Evolutionary conservation across 202 grass and related monocot species (phyloP).

Genomic region (Elaeis oleifera): DNA sequence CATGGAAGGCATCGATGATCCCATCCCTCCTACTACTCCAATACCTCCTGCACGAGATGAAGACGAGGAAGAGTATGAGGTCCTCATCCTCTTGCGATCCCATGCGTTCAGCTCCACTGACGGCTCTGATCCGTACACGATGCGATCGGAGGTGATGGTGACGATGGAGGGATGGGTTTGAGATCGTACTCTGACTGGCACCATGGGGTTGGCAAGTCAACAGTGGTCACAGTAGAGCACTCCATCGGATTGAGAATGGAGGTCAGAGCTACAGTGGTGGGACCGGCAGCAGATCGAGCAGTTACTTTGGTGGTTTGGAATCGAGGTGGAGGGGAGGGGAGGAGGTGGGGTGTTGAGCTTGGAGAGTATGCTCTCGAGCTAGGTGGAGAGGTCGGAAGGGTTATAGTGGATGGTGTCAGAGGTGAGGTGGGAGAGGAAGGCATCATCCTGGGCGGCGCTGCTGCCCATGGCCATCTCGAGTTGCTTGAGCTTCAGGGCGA

Average conservation of each 20-base stretch:
- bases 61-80: conserved; percentile 50
- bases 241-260: background rate
- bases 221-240: conserved; percentile 28
- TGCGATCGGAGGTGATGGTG: conserved; percentile 16
- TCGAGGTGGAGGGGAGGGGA: conserved; percentile 37
- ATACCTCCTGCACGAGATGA: conserved; percentile 27
- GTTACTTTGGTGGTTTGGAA: background rate
- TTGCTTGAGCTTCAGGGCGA: too few species aligned
- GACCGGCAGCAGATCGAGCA: background rate
- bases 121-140: background rate
- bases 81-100: conserved; percentile 75
- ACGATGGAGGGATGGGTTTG: conserved; percentile 35
- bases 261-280: conserved; percentile 10
- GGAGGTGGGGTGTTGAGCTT: conserved; percentile 68
- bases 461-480: too few species aligned
- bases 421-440: conserved; percentile 42
- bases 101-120: conserved; percentile 24
- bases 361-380: conserved; percentile 77
- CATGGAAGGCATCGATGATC: conserved; percentile 29
- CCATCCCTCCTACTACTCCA: background rate
- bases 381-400: conserved; percentile 70
- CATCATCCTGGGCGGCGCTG: background rate
- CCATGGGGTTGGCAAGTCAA: conserved; percentile 23
- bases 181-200: conserved; percentile 26
- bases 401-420: conserved; percentile 82